Conservation (phyloP, 2,329 filamentous ascomycete genomes). For the Pezicula carpinea region DNA sequence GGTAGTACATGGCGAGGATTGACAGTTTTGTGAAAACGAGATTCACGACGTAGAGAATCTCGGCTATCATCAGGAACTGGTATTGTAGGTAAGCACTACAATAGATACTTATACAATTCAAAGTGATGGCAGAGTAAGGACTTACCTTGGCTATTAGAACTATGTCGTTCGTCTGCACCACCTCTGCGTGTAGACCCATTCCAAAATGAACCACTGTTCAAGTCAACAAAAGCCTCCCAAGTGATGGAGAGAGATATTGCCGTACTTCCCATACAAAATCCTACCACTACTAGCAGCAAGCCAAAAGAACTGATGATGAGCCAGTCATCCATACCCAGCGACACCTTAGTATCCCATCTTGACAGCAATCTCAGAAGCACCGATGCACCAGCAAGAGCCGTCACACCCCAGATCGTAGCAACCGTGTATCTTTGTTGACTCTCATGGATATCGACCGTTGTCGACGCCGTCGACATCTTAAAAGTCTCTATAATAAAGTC, state of each 20-base stretch:
- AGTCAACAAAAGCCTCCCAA: conserved; percentile 37
- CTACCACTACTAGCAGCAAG: too few species aligned
- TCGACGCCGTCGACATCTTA: too few species aligned
- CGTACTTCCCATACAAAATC: conserved; percentile 37
- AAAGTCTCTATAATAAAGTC: too few species aligned
- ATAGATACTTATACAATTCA: too few species aligned
- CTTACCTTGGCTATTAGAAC: conserved; percentile 34
- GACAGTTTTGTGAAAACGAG: conserved; percentile 46
- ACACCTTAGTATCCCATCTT: conserved; percentile 37
- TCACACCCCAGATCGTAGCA: conserved; percentile 36
- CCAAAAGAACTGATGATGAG: conserved; percentile 28
- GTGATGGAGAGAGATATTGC: conserved; percentile 2
- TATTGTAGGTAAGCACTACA: too few species aligned
- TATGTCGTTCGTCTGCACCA: conserved; percentile 31
- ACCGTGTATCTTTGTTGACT: conserved; percentile 16
- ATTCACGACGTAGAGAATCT: conserved; percentile 43
- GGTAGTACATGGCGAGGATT: conserved; percentile 47
- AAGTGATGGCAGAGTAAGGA: too few species aligned
- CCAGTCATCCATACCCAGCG: conserved; percentile 47
- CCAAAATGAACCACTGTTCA: conserved; percentile 42
- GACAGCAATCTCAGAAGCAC: conserved; percentile 38
- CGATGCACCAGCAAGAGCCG: conserved; percentile 33
- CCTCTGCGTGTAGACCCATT: conserved; percentile 42
- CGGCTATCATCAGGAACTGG: conserved; percentile 41
- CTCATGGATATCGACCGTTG: too few species aligned